Evolutionary conservation across 495 filamentous ascomycete species (phyloP), one percentile per base, ranked within the genome.

Genomic region (Parathielavia hyrcaniae): DNA sequence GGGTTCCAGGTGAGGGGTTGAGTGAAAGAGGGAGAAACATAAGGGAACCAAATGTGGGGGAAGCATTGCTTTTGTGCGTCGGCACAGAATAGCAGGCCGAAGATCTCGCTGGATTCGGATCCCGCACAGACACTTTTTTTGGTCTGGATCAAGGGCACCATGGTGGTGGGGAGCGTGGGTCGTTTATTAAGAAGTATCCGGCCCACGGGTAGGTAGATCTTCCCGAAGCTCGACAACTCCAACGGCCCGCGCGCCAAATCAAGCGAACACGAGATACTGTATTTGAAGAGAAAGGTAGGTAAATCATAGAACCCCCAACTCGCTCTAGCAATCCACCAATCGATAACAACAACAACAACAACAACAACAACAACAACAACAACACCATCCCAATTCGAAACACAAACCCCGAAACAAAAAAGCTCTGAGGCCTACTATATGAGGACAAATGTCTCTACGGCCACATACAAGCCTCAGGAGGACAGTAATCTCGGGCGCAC

Each of bases 1-100:
- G 52, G 41, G 52, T 46, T 55, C n/a, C 36, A 55, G 52, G 52
- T 55, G 26, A 55, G 41, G 38, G 58, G 46, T 44, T 44, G 41
- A 22, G n/a, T 44, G 19, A 44, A 19, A 44, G 20, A 44, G 41
- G 41, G 41, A n/a, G n/a, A n/a, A n/a, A n/a, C n/a, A n/a, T n/a
- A n/a, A n/a, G n/a, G n/a, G n/a, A n/a, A n/a, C n/a, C n/a, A n/a
- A n/a, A n/a, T n/a, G n/a, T n/a, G n/a, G n/a, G n/a, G n/a, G n/a
- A n/a, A n/a, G n/a, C n/a, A n/a, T n/a, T n/a, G n/a, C n/a, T n/a
- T n/a, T n/a, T n/a, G n/a, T n/a, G n/a, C n/a, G n/a, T n/a, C n/a
- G n/a, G n/a, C n/a, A n/a, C n/a, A n/a, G n/a, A n/a, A n/a, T n/a
- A n/a, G n/a, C n/a, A n/a, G n/a, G n/a, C n/a, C n/a, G n/a, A n/a